A percentile compares a stretch with the other conserved stretches of the same genome.
phyloP scores from a whole-genome alignment of 768 basidiomycete genomes.

The Austroboletus eburneus region DNA sequence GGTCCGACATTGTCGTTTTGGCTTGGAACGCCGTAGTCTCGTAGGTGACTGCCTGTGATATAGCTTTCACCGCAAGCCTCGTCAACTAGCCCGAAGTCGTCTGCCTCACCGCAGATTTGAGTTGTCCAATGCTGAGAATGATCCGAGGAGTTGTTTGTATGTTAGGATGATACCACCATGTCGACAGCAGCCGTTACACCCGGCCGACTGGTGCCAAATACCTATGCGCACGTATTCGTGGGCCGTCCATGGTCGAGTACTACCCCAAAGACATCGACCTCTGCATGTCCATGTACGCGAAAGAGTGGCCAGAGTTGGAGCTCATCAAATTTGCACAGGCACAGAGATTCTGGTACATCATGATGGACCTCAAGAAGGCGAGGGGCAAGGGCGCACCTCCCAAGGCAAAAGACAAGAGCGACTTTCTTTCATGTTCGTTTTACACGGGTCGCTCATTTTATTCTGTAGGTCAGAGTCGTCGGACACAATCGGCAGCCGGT shows the following conservation, averaged over 20 bases:
- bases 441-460: background rate
- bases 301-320: no score
- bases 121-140: no score
- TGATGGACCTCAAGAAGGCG: constrained; percentile 59
- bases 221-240: constrained; percentile 74
- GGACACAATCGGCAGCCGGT: constrained; percentile 36
- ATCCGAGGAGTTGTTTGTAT: no score
- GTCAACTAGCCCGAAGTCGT: constrained; percentile 26
- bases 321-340: constrained; percentile 65
- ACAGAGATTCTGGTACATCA: constrained; percentile 64
- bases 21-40: constrained; percentile 20
- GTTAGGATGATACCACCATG: constrained; percentile 28
- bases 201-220: constrained; percentile 86
- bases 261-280: constrained; percentile 66
- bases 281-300: no score
- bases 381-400: constrained; percentile 89
- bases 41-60: constrained; percentile 43
- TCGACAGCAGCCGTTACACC: constrained; percentile 38
- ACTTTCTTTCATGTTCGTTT: constrained; percentile 19
- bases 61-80: constrained; percentile 39
- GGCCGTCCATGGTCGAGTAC: constrained; percentile 83
- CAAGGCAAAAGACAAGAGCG: constrained; percentile 70
- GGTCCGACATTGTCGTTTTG: constrained; percentile 11
- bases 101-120: constrained; percentile 17
- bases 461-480: constrained; percentile 47